Evolutionary conservation across 2,329 filamentous ascomycete genomes (phyloP), one percentile per base, ranked within the genome.

Genomic region (Albophoma yamanashiensis): DNA sequence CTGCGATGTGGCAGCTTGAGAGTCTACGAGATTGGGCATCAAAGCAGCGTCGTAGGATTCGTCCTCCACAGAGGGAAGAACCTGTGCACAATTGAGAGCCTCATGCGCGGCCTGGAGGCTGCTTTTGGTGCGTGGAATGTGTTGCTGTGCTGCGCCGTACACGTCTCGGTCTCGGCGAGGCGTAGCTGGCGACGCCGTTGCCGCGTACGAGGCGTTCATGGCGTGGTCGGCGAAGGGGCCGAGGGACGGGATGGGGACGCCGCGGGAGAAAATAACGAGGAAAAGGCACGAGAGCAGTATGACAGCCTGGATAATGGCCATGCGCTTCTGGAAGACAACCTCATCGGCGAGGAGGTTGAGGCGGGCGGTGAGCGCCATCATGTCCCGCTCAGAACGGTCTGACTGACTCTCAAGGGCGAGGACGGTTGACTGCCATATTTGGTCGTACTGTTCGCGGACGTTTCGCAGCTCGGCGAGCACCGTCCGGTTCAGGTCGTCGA

Each of bases 391-490:
- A 20, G 90, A 90, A 66, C 91, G 87, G 69, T 96, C 89, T 50
- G 91, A 87, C 72, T 97, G 93, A 50, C 86, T 87, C 71, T 97
- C 92, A 17, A 97, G 83, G 38, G 95, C 92, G 59, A 96, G 87
- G 27, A 97, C 88, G 14, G 95, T 97, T 25, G 89, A 93, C 73
- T 96, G 92, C 92, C 93, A 97, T 15, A 97, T 86, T 69, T 97
- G 91, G 70, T 97, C 93, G 72, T 97, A 97, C 71, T 97, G 89
- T 61, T 87, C 85, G 58, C 91, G 84, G 63, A 94, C 88, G 57
- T 82, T 85, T 63, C 85, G 85, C 42, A 96, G 78, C 72, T 99
- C 94, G 20, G 84, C 81, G 45, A 96, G 81, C 1, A 97, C 91
- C 0, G 92, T 97, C 55, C 79, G 81, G 72, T 99, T 99, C n/a